phyloP scores from a whole-genome alignment of 371 early-diverging fungal species.

The Mucor racemosus region DNA sequence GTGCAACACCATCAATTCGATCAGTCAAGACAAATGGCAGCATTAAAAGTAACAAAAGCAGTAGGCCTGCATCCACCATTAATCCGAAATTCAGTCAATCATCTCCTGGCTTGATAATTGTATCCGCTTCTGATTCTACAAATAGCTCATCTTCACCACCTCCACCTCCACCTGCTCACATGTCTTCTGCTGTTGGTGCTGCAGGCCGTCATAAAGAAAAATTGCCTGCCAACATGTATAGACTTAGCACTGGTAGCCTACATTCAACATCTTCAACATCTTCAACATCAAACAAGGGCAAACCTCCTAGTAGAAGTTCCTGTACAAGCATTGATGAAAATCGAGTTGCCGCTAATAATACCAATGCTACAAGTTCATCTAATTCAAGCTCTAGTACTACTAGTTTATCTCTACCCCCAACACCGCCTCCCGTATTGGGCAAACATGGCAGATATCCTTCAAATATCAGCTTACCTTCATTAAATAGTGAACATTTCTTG shows the following conservation, averaged over 20 bases:
- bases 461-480: slow-evolving; percentile 22
- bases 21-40: slow-evolving; percentile 2
- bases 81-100: background rate
- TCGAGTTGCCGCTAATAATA: background rate
- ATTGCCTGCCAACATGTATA: background rate
- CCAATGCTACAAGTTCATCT: slow-evolving; percentile 4
- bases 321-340: slow-evolving; percentile 5
- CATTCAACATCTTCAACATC: slow-evolving; percentile 2
- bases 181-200: background rate
- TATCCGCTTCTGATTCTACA: background rate
- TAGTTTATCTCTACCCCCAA: slow-evolving; percentile 9
- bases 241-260: background rate
- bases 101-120: background rate
- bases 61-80: background rate
- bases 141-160: background rate
- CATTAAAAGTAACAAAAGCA: background rate
- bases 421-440: slow-evolving; percentile 3
- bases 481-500: slow-evolving; percentile 45
- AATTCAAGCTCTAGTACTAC: slow-evolving; percentile 13
- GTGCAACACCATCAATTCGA: slow-evolving; percentile 12
- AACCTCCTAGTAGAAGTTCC: background rate
- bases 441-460: slow-evolving; percentile 14
- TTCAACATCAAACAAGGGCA: background rate
- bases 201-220: background rate
- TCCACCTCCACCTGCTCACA: background rate